Percentiles rank a stretch among this genome's conserved stretches.
Conservation (phyloP, 2,329 filamentous ascomycete genomes). For the Coniochaeta sp. region DNA sequence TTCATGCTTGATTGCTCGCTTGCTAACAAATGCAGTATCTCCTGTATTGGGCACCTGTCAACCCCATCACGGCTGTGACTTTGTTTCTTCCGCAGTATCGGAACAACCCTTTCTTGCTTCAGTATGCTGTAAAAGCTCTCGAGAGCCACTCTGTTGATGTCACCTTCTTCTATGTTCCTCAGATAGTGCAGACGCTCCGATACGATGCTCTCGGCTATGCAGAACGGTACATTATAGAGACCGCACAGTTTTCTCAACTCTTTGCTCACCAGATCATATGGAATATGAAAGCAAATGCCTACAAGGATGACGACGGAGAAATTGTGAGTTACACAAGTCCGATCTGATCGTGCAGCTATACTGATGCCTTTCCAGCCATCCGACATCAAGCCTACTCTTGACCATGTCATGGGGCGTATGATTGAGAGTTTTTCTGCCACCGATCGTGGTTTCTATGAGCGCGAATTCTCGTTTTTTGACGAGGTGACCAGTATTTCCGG, state of each 20-base stretch:
- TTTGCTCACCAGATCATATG: slow-evolving; percentile 99
- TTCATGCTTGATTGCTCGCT: slow-evolving; percentile 7
- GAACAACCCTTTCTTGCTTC: slow-evolving; percentile 86
- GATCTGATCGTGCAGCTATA: neutral
- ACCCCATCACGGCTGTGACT: slow-evolving; percentile 86
- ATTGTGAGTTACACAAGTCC: slow-evolving; percentile 48
- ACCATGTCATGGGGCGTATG: slow-evolving; percentile 81
- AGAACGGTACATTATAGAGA: slow-evolving; percentile 93
- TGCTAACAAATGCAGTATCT: slow-evolving; percentile 56
- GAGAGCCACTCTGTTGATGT: slow-evolving; percentile 95
- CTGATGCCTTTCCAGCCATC: slow-evolving; percentile 54
- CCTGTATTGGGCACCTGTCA: slow-evolving; percentile 86
- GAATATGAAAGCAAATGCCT: slow-evolving; percentile 99
- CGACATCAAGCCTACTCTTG: slow-evolving; percentile 84
- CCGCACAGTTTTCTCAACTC: slow-evolving; percentile 92
- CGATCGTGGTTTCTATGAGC: slow-evolving; percentile 83
- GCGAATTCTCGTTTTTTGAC: slow-evolving; percentile 96
- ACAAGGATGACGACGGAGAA: slow-evolving; percentile 90
- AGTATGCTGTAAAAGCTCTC: slow-evolving; percentile 92
- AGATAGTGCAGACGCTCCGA: slow-evolving; percentile 90
- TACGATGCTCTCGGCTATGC: slow-evolving; percentile 94
- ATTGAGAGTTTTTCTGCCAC: slow-evolving; percentile 71
- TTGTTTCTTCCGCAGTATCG: slow-evolving; percentile 88
- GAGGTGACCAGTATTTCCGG: slow-evolving; percentile 94
- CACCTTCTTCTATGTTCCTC: slow-evolving; percentile 97